Evolutionary conservation across 139 green algal species (phyloP).

Genomic region (Chlamydomonas sp.): DNA sequence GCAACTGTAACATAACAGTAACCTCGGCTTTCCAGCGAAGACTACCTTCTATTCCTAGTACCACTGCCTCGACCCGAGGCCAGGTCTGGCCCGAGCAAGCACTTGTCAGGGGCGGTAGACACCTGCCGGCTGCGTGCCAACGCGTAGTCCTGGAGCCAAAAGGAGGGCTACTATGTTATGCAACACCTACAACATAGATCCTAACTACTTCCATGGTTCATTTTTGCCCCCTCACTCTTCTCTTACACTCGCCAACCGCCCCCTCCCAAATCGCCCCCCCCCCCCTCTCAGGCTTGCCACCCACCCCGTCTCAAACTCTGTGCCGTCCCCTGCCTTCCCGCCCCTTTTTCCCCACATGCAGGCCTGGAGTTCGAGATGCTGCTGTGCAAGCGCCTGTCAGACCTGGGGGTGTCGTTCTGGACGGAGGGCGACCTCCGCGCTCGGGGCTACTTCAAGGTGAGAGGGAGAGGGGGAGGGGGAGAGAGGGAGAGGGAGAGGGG

Average conservation of each 20-base stretch:
- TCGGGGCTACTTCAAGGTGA: slow-evolving; percentile 56
- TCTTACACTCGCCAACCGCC: neutral
- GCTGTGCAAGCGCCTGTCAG: slow-evolving; percentile 51
- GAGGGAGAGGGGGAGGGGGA: slow-evolving; percentile 11
- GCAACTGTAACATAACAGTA: no score
- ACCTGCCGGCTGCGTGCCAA: no score
- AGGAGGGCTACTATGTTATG: no score
- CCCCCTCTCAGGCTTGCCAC: neutral
- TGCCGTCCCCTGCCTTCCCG: neutral
- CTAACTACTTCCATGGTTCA: neutral
- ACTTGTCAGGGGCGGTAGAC: no score
- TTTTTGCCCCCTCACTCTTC: neutral
- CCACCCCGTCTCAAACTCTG: neutral
- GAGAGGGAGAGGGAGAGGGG: slow-evolving; percentile 9
- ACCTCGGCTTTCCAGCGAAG: no score
- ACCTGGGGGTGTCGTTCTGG: slow-evolving; percentile 59
- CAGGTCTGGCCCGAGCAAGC: no score
- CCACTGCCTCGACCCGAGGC: no score
- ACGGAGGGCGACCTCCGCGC: slow-evolving; percentile 66
- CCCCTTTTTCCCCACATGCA: slow-evolving; percentile 11
- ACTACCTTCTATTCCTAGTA: no score
- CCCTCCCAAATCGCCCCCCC: neutral
- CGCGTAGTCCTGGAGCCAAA: no score
- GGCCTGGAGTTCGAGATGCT: slow-evolving; percentile 66
- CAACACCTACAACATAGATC: no score